Base-by-base conservation (phyloP, 1,284 basidiomycete genomes). In the Austroboletus novae-zelandiae region DNA sequence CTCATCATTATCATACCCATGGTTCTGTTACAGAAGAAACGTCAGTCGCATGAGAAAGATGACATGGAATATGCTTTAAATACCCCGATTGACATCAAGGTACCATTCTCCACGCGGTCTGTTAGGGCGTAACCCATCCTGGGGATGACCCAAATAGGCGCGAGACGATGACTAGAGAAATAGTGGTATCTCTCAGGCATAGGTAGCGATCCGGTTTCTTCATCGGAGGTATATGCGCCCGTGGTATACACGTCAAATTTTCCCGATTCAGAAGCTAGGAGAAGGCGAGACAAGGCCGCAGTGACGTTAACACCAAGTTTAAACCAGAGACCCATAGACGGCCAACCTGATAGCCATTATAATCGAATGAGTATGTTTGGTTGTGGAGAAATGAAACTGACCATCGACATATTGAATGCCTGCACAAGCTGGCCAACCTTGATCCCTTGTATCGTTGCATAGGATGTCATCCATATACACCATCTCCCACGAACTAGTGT, bases 131-230 rank as follows among this genome's bases (percentile, higher is more conserved):
- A 93, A 1, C 86, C 89, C 31, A 91, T 76, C 59, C 81, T 77
- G 4, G 92, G 91, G 3, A 94, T 76, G 48, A 93, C 73, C 65
- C 90, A 94, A n/a, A 94, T 75, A 1, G 90, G 91, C 3, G 91
- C 89, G 54, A 94, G 91, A 15, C 91, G 78, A 43, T 79, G 73
- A 58, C 79, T 81, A 43, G 80, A 61, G 1, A 79, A 71, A 61
- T 91, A 93, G 65, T 94, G 91, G 67, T 81, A 94, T 46, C 83
- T 71, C 57, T 81, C 69, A 0, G 89, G 91, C 89, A 94, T 94
- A 3, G 81, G 45, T 23, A 50, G 45, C 9, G n/a, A 40, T 5
- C 17, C 34, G 5, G 31, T 11, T 13, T 5, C 20, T 3, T 8
- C 14, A 31, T 39, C 8, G 5, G 36, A 18, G 27, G 31, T 51